Evolutionary conservation across 371 early-diverging fungal species (phyloP).

Genomic region (Lichtheimia hyalospora): DNA sequence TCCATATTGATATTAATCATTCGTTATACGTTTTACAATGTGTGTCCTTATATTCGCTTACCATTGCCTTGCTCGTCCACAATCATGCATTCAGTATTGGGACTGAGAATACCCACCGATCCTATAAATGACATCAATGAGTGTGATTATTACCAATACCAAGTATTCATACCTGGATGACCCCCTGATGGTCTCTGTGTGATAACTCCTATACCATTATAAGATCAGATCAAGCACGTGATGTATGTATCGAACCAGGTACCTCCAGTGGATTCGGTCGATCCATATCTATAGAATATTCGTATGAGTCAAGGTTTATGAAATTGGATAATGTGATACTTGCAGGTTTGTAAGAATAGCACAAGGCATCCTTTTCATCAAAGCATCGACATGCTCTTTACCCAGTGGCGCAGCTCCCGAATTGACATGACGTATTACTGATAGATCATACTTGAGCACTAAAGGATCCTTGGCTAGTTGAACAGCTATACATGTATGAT

Average conservation of each 20-base stretch:
- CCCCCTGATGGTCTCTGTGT: conserved; percentile 4
- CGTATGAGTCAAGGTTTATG: not conserved
- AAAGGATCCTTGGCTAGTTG: conserved; percentile 66
- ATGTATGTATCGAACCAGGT: not conserved
- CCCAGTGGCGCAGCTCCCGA: conserved; percentile 88
- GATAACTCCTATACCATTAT: not conserved
- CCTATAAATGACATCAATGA: not conserved
- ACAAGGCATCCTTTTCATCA: conserved; percentile 49
- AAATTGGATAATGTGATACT: not conserved
- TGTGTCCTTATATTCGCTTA: not conserved
- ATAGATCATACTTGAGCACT: conserved; percentile 67
- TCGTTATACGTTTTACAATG: not conserved
- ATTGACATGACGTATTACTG: conserved; percentile 58
- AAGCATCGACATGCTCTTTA: conserved; percentile 52
- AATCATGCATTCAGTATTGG: conserved; percentile 70
- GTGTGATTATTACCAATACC: too few relatives aligned
- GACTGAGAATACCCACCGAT: conserved; percentile 65
- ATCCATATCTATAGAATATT: conserved; percentile 66
- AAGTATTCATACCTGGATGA: conserved; percentile 18
- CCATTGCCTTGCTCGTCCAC: conserved; percentile 59
- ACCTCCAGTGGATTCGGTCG: conserved; percentile 66
- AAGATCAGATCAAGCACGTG: not conserved
- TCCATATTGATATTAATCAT: conserved; percentile 3
- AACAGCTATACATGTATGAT: conserved; percentile 31
- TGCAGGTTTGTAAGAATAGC: conserved; percentile 36